phyloP scores from a whole-genome alignment of 495 filamentous ascomycete genomes.

The Lasiosphaeria miniovina region DNA sequence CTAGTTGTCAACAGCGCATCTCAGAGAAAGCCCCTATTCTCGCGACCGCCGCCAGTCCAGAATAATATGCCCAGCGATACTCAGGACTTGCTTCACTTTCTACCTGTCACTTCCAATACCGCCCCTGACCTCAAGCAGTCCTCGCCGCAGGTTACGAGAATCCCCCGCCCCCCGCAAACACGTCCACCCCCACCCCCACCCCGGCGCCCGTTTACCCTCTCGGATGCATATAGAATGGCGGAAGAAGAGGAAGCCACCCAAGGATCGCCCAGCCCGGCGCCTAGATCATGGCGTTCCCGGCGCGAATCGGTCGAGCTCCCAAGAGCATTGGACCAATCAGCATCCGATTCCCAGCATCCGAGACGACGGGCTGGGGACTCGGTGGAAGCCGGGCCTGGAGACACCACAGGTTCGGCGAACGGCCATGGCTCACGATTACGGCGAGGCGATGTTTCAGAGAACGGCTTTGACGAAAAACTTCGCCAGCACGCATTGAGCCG shows the following conservation, averaged over 20 bases:
- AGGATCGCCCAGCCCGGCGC: slow-evolving; percentile 48
- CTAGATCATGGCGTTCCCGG: slow-evolving; percentile 34
- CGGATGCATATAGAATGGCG: slow-evolving; percentile 43
- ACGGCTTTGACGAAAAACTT: slow-evolving; percentile 31
- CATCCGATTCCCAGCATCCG: not conserved
- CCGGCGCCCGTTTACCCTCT: slow-evolving; percentile 36
- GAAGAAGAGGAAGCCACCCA: slow-evolving; percentile 41
- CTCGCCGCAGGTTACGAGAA: slow-evolving; percentile 37
- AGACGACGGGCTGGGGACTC: slow-evolving; percentile 2
- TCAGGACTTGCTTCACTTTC: slow-evolving; percentile 1
- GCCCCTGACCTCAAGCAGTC: slow-evolving; percentile 19
- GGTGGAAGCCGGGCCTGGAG: slow-evolving; percentile 6
- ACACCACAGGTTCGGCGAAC: slow-evolving; percentile 13
- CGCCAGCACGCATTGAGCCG: slow-evolving; percentile 21
- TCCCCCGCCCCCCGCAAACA: slow-evolving; percentile 35
- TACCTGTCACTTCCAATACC: slow-evolving; percentile 9
- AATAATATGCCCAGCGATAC: slow-evolving; percentile 11
- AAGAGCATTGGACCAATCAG: not conserved
- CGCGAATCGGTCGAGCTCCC: slow-evolving; percentile 19
- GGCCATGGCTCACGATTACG: slow-evolving; percentile 14
- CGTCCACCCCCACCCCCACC: slow-evolving; percentile 22
- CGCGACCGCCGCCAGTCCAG: slow-evolving; percentile 15
- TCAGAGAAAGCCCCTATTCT: slow-evolving; percentile 21
- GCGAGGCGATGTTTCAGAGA: slow-evolving; percentile 26
- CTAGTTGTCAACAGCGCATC: slow-evolving; percentile 28